Percentiles rank a stretch among this genome's conserved stretches.
These are phyloP conservation scores for Ambrosiella xylebori DNA, from an alignment of 2,329 filamentous ascomycete genomes.

Conservation along the genomic window DNA sequence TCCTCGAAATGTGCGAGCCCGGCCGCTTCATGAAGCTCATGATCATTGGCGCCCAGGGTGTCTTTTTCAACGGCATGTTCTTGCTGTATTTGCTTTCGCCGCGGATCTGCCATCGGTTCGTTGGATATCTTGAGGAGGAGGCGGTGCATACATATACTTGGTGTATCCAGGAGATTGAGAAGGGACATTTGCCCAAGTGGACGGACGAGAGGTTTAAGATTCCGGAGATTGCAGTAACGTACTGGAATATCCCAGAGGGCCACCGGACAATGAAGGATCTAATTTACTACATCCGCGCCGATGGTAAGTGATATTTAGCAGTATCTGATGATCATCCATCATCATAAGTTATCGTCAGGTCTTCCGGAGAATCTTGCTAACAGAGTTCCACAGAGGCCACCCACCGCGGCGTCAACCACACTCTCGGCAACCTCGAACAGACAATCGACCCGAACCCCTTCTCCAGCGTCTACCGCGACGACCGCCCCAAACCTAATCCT, in stretches of 20 bases:
- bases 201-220: conserved; percentile 49
- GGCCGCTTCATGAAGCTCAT: conserved; percentile 82
- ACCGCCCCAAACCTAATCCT: conserved; percentile 46
- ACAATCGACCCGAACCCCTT: conserved; percentile 84
- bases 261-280: conserved; percentile 70
- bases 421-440: conserved; percentile 73
- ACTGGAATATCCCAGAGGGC: conserved; percentile 88
- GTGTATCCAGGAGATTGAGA: conserved; percentile 71
- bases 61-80: conserved; percentile 94
- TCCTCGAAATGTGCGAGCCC: conserved; percentile 64
- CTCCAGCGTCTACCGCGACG: conserved; percentile 62
- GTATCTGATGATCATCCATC: too few species aligned
- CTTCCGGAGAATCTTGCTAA: not conserved
- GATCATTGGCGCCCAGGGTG: conserved; percentile 81
- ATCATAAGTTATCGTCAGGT: too few species aligned
- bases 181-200: conserved; percentile 73
- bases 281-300: conserved; percentile 74
- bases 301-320: conserved; percentile 20
- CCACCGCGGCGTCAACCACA: conserved; percentile 92
- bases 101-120: conserved; percentile 80
- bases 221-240: conserved; percentile 73
- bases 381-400: conserved; percentile 44
- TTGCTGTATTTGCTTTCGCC: conserved; percentile 74
- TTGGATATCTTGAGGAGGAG: conserved; percentile 94
- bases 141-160: conserved; percentile 90